A percentile compares a stretch with the other conserved stretches of the same genome.
Conservation (phyloP, 2,329 filamentous ascomycete species). For the Thelonectria rubi region DNA sequence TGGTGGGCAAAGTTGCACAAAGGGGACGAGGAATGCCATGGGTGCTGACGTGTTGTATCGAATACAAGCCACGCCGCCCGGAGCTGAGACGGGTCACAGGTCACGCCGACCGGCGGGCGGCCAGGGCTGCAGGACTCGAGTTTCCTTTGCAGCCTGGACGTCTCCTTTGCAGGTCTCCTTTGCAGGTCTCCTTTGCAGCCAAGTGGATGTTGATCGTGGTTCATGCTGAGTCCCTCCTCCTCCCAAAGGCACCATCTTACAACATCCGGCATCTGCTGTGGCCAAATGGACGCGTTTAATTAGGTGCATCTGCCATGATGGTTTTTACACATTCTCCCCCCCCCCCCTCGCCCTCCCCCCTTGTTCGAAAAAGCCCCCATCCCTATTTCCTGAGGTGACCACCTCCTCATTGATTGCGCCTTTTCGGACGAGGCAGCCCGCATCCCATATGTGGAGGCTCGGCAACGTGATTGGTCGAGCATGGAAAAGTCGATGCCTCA, state of each 20-base stretch:
- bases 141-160: too few relatives aligned
- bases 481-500: slow-evolving; percentile 31
- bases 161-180: too few relatives aligned
- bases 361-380: too few relatives aligned
- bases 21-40: slow-evolving; percentile 13
- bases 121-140: too few relatives aligned
- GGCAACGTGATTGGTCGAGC: slow-evolving; percentile 5
- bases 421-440: slow-evolving; percentile 28
- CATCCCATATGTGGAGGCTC: slow-evolving; percentile 36
- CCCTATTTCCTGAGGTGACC: slow-evolving; percentile 7
- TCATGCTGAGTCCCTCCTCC: too few relatives aligned
- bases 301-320: slow-evolving; percentile 4
- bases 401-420: slow-evolving; percentile 30
- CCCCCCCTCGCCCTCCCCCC: neutral
- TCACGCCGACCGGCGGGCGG: too few relatives aligned
- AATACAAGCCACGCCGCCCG: too few relatives aligned
- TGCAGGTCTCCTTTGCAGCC: too few relatives aligned
- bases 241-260: neutral
- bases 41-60: neutral
- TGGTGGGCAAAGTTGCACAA: neutral
- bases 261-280: slow-evolving; percentile 11
- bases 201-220: slow-evolving; percentile 2
- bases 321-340: neutral
- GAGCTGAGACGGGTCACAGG: too few relatives aligned
- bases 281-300: slow-evolving; percentile 7